phyloP scores from a whole-genome alignment of 495 filamentous ascomycete species.

The Amorphotheca resinae region DNA sequence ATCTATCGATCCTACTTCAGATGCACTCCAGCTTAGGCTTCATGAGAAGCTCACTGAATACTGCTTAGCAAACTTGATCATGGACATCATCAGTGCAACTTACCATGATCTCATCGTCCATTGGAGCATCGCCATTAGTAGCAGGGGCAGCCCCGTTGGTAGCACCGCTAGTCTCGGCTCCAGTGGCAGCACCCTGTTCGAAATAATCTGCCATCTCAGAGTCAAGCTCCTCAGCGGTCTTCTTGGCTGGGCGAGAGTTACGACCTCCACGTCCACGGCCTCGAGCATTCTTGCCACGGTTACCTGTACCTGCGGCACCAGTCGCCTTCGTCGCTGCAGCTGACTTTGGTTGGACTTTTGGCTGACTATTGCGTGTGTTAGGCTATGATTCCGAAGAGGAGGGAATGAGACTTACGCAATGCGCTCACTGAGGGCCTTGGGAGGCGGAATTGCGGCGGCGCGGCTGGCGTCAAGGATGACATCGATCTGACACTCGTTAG shows the following conservation, averaged over 20 bases:
- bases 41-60: background rate
- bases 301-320: conserved; percentile 27
- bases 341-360: conserved; percentile 75
- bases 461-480: conserved; percentile 69
- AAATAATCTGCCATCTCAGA: conserved; percentile 94
- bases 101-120: conserved; percentile 36
- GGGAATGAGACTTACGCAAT: conserved; percentile 46
- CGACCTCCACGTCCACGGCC: conserved; percentile 33
- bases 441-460: conserved; percentile 47
- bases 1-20: background rate
- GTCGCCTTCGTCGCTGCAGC: conserved; percentile 54
- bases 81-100: background rate
- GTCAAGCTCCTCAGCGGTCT: conserved; percentile 88
- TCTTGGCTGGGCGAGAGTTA: conserved; percentile 62
- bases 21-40: background rate
- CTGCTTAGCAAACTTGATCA: conserved; percentile 1
- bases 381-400: conserved; percentile 3
- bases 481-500: conserved; percentile 55
- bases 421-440: conserved; percentile 76
- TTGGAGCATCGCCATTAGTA: conserved; percentile 25
- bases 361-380: conserved; percentile 31
- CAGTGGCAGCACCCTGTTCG: conserved; percentile 28
- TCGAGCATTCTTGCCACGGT: conserved; percentile 39
- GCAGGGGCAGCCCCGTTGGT: conserved; percentile 22
- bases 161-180: conserved; percentile 15